Percentiles rank a stretch among this genome's conserved stretches.
Evolutionary conservation across 73 alveolate genomes (phyloP).

Genomic region (Effrenium voratum): DNA sequence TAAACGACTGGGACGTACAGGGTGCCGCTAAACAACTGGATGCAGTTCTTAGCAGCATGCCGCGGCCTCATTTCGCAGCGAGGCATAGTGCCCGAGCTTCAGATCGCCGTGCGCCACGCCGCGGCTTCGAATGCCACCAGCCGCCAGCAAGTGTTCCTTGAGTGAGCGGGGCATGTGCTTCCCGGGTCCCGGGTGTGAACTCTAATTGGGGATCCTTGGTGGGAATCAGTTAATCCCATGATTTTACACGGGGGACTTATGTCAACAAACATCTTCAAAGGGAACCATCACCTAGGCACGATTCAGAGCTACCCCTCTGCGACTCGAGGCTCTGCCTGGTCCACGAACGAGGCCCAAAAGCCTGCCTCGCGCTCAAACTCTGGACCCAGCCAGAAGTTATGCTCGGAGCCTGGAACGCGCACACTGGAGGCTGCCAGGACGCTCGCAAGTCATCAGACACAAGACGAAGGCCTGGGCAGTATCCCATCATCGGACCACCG

Average conservation of each 20-base stretch:
- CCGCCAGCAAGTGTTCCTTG: constrained; percentile 47
- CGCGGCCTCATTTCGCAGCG: constrained; percentile 79
- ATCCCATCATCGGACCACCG: constrained; percentile 94
- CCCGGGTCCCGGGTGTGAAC: no score
- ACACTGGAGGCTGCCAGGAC: neutral
- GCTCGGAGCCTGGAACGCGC: constrained; percentile 43
- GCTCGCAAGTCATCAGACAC: neutral
- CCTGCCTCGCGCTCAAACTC: constrained; percentile 84
- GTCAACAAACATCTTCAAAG: no score
- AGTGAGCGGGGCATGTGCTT: no score
- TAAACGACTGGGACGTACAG: no score
- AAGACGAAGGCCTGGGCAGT: constrained; percentile 52
- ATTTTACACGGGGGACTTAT: no score
- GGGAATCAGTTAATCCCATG: no score
- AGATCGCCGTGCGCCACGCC: constrained; percentile 74
- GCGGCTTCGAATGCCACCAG: constrained; percentile 66
- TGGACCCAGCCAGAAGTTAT: constrained; percentile 89
- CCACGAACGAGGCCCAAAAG: constrained; percentile 63
- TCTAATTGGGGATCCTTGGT: no score
- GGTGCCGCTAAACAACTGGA: no score
- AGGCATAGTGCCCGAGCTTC: constrained; percentile 59
- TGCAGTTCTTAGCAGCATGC: no score
- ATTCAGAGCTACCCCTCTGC: no score
- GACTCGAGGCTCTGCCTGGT: constrained; percentile 45
- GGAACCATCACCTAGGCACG: no score